Conservation (phyloP, 768 basidiomycete species). For the Psilocybe cyanescens region DNA sequence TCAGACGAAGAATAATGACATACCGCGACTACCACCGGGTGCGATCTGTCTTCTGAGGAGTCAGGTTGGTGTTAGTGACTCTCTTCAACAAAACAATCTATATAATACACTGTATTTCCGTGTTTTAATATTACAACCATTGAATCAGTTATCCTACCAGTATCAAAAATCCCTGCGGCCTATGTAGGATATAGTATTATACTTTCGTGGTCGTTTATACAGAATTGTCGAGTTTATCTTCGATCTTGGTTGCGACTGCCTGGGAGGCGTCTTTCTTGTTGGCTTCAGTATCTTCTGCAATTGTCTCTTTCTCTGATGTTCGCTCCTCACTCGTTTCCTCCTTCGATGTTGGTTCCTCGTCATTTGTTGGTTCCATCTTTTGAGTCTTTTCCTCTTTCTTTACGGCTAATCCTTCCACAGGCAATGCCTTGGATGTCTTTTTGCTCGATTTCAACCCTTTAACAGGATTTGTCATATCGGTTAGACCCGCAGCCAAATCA, state of each 20-base stretch:
- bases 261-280: not conserved
- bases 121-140: slow-evolving; percentile 1
- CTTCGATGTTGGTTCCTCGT: not conserved
- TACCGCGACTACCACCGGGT: not conserved
- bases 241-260: not conserved
- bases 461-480: slow-evolving; percentile 28
- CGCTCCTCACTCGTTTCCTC: too few species aligned
- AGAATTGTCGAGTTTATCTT: not conserved
- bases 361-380: not conserved
- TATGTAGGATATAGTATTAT: too few species aligned
- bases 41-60: too few species aligned
- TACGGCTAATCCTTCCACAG: not conserved
- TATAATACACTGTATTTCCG: slow-evolving; percentile 10
- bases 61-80: not conserved
- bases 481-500: slow-evolving; percentile 71
- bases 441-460: slow-evolving; percentile 9
- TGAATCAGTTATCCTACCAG: not conserved
- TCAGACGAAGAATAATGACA: slow-evolving; percentile 34
- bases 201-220: too few species aligned
- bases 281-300: not conserved
- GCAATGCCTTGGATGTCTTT: not conserved
- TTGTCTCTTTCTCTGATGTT: not conserved
- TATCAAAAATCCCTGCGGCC: not conserved
- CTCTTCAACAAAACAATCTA: not conserved
- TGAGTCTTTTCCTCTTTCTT: slow-evolving; percentile 12